Conservation (phyloP, 306 rosid species). For the Sicyos baderoa region DNA sequence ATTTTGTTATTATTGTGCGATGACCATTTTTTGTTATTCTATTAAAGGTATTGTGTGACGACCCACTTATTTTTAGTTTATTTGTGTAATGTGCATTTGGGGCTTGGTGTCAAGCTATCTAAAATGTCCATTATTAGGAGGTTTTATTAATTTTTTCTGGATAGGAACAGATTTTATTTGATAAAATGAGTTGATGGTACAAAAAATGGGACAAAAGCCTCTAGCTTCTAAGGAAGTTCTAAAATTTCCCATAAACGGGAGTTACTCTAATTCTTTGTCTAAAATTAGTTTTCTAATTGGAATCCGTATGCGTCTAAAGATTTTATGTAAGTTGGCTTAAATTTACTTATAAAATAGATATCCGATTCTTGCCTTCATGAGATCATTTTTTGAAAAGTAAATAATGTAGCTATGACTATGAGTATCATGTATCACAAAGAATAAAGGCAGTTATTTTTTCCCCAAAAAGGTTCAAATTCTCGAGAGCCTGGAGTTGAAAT, state of each 20-base stretch:
- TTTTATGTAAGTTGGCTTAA: background rate
- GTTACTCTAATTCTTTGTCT: background rate
- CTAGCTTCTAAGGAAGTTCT: background rate
- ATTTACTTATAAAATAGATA: constrained; percentile 10
- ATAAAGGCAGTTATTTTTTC: background rate
- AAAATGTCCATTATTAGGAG: background rate
- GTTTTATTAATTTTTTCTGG: background rate
- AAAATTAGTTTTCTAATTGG: background rate
- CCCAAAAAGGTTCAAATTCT: background rate
- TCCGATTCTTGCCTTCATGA: background rate
- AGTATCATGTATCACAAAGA: background rate
- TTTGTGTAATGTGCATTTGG: constrained; percentile 6
- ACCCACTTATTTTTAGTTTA: background rate
- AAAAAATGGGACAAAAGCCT: background rate
- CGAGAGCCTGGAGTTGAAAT: background rate
- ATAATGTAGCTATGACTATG: background rate
- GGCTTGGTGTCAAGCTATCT: background rate
- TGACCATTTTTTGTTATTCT: background rate
- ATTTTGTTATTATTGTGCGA: background rate
- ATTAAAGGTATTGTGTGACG: background rate
- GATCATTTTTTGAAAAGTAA: background rate
- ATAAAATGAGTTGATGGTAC: background rate
- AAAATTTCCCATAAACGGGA: background rate
- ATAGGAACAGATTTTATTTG: background rate
- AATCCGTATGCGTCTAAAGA: background rate